Conservation (phyloP, 2,329 filamentous ascomycete genomes). For the Aspergillus neoniger region DNA sequence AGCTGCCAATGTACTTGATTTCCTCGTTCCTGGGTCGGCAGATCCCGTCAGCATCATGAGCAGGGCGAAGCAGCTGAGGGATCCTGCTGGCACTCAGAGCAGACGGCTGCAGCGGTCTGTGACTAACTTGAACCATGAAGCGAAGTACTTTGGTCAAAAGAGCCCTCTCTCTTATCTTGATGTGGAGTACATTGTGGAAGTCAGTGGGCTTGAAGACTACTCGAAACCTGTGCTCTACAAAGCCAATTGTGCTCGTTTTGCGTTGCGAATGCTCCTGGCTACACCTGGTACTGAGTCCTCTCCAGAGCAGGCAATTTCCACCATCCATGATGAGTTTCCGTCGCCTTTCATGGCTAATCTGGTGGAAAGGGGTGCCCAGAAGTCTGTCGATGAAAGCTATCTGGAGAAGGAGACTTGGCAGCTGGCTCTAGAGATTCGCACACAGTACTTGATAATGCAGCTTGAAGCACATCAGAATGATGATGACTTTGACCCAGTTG, state of each 20-base stretch:
- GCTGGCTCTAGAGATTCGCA: slow-evolving; percentile 56
- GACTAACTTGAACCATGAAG: slow-evolving; percentile 27
- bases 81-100: slow-evolving; percentile 30
- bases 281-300: slow-evolving; percentile 22
- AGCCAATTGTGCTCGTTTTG: slow-evolving; percentile 47
- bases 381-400: slow-evolving; percentile 40
- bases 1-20: slow-evolving; percentile 38
- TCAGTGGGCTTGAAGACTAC: slow-evolving; percentile 14
- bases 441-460: slow-evolving; percentile 54
- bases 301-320: slow-evolving; percentile 25
- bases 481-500: slow-evolving; percentile 42
- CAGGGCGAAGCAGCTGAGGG: slow-evolving; percentile 33
- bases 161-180: slow-evolving; percentile 38
- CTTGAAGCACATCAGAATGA: slow-evolving; percentile 38
- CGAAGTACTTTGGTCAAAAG: slow-evolving; percentile 30
- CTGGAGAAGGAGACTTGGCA: slow-evolving; percentile 48
- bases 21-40: slow-evolving; percentile 34
- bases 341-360: slow-evolving; percentile 38
- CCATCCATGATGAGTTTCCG: slow-evolving; percentile 39
- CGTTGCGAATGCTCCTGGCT: slow-evolving; percentile 41
- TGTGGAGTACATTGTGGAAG: slow-evolving; percentile 27
- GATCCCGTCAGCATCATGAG: slow-evolving; percentile 30
- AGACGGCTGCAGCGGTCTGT: slow-evolving; percentile 29
- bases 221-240: slow-evolving; percentile 45
- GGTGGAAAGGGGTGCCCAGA: slow-evolving; percentile 13